These are phyloP conservation scores for Podaxis sp. DNA, from an alignment of 768 basidiomycete species.

Conservation along the genomic window DNA sequence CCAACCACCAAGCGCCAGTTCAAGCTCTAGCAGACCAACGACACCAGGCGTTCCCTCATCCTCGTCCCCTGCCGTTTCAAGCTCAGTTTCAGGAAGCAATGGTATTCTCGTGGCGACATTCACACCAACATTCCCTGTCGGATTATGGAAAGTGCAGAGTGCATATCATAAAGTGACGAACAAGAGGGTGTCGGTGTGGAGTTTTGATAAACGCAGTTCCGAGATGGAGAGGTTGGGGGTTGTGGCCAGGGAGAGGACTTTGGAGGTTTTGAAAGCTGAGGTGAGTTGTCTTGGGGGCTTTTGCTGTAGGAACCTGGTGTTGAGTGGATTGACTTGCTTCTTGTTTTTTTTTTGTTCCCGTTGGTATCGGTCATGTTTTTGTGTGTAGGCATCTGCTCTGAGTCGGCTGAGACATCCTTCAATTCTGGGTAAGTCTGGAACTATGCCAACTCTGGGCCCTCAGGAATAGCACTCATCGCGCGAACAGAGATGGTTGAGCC, in stretches of 20 bases:
- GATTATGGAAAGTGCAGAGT: conserved; percentile 86
- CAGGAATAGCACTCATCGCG: not conserved
- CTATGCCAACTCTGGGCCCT: not conserved
- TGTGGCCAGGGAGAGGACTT: conserved; percentile 63
- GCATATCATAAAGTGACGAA: conserved; percentile 87
- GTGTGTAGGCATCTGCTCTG: conserved; percentile 71
- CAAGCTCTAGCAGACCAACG: conserved; percentile 41
- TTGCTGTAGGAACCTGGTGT: not conserved
- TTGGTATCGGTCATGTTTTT: not conserved
- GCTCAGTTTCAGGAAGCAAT: conserved; percentile 7
- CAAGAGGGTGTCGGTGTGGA: conserved; percentile 93
- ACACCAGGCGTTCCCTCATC: conserved; percentile 38
- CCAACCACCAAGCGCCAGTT: conserved; percentile 22
- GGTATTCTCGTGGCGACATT: conserved; percentile 37
- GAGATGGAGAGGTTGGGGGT: conserved; percentile 73
- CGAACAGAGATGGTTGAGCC: conserved; percentile 93
- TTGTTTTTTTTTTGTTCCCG: not conserved
- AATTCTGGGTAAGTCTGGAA: conserved; percentile 63
- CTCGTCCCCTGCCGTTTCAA: conserved; percentile 21
- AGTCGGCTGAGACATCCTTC: conserved; percentile 89
- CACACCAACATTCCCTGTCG: conserved; percentile 64
- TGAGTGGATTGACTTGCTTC: conserved; percentile 7
- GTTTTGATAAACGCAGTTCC: conserved; percentile 75
- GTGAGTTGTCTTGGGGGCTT: conserved; percentile 36
- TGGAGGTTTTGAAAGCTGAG: conserved; percentile 91